Base-by-base conservation (phyloP, 2,329 filamentous ascomycete genomes). In the Cercospora beticola region DNA sequence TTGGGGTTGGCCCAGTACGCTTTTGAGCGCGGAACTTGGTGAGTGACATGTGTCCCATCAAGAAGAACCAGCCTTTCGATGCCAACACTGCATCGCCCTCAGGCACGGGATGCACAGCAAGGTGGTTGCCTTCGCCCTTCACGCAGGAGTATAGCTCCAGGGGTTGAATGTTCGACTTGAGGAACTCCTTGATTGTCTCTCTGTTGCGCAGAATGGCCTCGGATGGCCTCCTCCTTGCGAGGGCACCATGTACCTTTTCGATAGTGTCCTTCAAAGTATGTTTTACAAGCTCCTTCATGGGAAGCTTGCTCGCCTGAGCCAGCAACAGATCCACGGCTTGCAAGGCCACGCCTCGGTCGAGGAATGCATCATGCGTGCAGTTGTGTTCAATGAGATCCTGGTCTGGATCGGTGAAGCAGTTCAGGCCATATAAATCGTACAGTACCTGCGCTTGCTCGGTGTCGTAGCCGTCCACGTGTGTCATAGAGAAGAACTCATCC, bases 251-350 rank as follows among this genome's bases (percentile, higher is more conserved):
- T 81, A 99, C 92, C 73, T 94, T 93, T 68, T 99, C 95, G 68
- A 99, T 95, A 0, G 93, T 93, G 16, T 86, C 88, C 78, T 94
- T 96, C 64, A 99, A 84, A 66, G 98, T 93, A 16, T 93, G 95
- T 78, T 97, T 98, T 16, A 93, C 87, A 18, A 98, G 82, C 72
- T 98, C 95, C 75, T 94, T 97, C 82, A 97, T 91, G 23, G 92
- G 90, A 84, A 97, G 90, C 70, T 91, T 89, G 61, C 90, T 90
- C 2, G 92, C 92, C 67, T 97, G 88, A 40, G 88, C 84, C 76
- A 96, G 90, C 43, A 98, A 87, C 76, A 94, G 92, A 70, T 97
- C 92, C 10, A 97, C 88, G 59, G 97, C 86, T 71, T 91, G 89
- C 75, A 94, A 86, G 0, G 94, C 94, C 67, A 92, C 92, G 43